Conservation (phyloP, 139 green algal species). For the Pleodorina starrii region DNA sequence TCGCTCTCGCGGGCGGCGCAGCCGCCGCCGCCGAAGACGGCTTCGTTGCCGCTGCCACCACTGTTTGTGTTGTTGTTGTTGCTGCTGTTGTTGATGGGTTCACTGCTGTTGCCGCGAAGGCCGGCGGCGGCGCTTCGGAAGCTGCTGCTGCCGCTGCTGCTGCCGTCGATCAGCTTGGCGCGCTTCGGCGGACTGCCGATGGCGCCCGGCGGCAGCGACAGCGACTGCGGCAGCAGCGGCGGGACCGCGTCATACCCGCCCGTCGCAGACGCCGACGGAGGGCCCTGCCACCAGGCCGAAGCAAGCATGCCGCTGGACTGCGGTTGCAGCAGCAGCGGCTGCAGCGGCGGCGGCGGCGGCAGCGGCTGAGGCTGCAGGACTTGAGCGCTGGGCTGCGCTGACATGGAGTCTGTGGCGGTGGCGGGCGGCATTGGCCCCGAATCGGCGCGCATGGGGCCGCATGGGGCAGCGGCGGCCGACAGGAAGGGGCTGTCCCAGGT, state of each 20-base stretch:
- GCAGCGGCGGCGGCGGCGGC: not conserved
- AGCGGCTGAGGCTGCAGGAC: not conserved
- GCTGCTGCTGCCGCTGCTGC: not conserved
- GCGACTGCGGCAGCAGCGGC: not conserved
- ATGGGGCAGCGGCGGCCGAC: too few species aligned
- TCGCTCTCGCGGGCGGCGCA: not conserved
- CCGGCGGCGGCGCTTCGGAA: not conserved
- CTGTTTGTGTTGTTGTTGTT: not conserved
- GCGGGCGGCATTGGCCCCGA: not conserved
- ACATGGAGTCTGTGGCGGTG: not conserved
- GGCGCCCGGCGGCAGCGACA: not conserved
- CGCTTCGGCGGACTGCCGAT: not conserved
- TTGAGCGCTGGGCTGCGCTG: not conserved
- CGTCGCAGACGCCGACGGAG: too few species aligned
- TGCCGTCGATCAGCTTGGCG: not conserved
- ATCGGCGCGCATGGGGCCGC: not conserved
- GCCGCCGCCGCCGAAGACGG: too few species aligned
- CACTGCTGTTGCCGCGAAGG: not conserved
- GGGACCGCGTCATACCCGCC: too few species aligned
- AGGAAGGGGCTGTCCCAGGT: too few species aligned
- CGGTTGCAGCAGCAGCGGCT: not conserved
- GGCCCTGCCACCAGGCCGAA: too few species aligned
- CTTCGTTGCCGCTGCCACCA: too few species aligned
- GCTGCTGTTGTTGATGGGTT: not conserved
- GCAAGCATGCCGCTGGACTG: not conserved